Percentiles rank a stretch among this genome's conserved stretches.
These are phyloP conservation scores for Acanthamoeba triangularis DNA, from an alignment of 208 protist species.

Conservation along the genomic window DNA sequence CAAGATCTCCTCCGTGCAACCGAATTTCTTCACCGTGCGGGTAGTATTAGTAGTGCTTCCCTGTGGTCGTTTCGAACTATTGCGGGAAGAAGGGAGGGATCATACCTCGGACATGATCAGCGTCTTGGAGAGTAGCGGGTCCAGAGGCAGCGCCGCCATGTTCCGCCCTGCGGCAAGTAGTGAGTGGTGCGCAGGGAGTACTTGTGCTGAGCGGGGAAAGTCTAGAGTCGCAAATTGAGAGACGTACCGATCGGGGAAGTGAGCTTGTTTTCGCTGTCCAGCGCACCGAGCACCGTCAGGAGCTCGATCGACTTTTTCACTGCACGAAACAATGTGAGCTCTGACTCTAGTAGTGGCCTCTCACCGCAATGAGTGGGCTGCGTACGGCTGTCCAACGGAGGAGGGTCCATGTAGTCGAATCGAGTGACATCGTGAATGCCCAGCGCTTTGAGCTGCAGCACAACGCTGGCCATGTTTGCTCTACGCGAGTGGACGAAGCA, in stretches of 20 bases:
- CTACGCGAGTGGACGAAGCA: not conserved
- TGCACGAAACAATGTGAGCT: not conserved
- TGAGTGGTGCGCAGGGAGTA: not conserved
- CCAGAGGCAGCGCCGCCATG: slow-evolving; percentile 4
- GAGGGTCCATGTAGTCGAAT: slow-evolving; percentile 29
- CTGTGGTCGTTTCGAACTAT: too few species aligned
- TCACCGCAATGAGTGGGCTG: too few species aligned
- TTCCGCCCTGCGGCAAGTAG: not conserved
- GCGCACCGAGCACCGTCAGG: not conserved
- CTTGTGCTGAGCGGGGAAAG: not conserved
- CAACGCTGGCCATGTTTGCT: slow-evolving; percentile 8
- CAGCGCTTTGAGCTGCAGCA: slow-evolving; percentile 3
- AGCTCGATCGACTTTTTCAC: slow-evolving; percentile 19
- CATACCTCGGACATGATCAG: slow-evolving; percentile 32
- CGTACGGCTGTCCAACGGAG: slow-evolving; percentile 3
- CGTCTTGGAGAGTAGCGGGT: slow-evolving; percentile 6
- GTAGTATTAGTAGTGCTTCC: not conserved
- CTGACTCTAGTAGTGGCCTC: too few species aligned
- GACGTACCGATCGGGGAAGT: not conserved
- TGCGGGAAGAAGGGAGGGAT: not conserved
- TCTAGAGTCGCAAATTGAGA: not conserved
- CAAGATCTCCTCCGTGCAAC: not conserved
- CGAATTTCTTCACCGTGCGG: not conserved
- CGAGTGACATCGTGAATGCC: not conserved
- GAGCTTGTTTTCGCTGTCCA: slow-evolving; percentile 1